Base-by-base conservation (phyloP, 257 asterid species). In the Capsicum pubescens region DNA sequence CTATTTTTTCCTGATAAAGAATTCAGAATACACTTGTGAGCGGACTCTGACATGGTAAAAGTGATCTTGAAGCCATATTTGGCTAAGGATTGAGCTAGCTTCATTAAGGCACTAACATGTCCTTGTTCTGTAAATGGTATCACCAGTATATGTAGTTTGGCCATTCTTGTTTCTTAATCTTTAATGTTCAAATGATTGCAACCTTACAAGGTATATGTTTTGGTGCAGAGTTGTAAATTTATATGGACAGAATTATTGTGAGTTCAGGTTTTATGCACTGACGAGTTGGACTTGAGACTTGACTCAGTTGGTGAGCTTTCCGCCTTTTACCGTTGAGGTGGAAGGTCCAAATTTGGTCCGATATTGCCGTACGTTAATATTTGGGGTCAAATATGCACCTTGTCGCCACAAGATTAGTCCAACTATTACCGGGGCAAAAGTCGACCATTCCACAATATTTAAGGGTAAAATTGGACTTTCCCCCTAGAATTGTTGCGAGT, bases 121-220 rank as follows among this genome's bases (percentile, higher is more conserved):
- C 97, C 96, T 84, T 85, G 94, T 36, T 56, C 86, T 10, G 96
- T 96, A 16, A 81, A 87, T 21, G 95, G 93, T n/a, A 91, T 86
- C 85, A 90, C 80, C 48, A 91, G 57, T 17, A 92, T 89, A 50
- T 91, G 95, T 13, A 89, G 78, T 36, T 76, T 89, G 35, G 83
- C 89, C 95, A 91, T 92, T 60, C 78, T 19, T 81, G 64, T 57
- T 57, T 52, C 52, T 8, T 17, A 9, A 46, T 71, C 3, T 3
- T 10, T 72, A 36, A 19, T 36, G 16, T 39, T 79, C 36, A 46
- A n/a, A 48, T 48, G 80, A 48, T 2, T 74, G 13, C 4, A 0
- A 13, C 10, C 6, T 16, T 74, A 7, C 4, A 0, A 13, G 11
- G 46, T 50, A 1, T 0, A 21, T 0, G 12, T 74, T 50, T 14